Conservation (phyloP, 2,329 filamentous ascomycete species). For the Cryphonectria nitschkei region DNA sequence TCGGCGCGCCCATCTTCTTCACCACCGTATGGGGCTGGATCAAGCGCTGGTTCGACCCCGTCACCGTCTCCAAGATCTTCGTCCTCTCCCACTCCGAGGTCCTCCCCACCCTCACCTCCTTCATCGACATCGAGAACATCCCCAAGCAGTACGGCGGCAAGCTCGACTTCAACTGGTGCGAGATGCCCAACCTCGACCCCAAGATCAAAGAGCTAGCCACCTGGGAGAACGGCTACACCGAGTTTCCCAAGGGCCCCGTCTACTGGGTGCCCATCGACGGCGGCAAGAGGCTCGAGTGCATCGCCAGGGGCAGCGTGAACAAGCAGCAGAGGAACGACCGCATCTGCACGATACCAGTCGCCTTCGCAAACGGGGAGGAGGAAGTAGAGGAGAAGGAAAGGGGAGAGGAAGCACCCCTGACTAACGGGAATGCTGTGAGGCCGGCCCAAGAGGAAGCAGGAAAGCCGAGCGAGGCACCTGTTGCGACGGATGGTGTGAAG, state of each 20-base stretch:
- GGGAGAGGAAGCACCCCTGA: conserved; percentile 20
- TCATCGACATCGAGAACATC: conserved; percentile 82
- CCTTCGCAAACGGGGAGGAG: conserved; percentile 31
- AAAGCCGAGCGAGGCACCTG: conserved; percentile 21
- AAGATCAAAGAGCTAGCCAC: conserved; percentile 51
- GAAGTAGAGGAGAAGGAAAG: conserved; percentile 27
- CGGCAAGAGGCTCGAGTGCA: conserved; percentile 53
- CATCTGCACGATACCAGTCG: conserved; percentile 54
- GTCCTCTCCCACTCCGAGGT: conserved; percentile 78
- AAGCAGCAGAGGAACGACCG: conserved; percentile 50
- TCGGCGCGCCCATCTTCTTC: conserved; percentile 89
- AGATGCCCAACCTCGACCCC: conserved; percentile 73
- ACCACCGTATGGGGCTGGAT: conserved; percentile 93
- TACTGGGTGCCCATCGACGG: conserved; percentile 58
- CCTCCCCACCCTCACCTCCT: conserved; percentile 73
- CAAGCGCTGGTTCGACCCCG: conserved; percentile 93
- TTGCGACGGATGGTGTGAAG: conserved; percentile 22
- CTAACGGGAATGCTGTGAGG: conserved; percentile 20
- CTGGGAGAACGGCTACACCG: conserved; percentile 57
- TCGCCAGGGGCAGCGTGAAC: conserved; percentile 54
- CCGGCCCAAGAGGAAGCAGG: conserved; percentile 20
- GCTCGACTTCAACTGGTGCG: conserved; percentile 80
- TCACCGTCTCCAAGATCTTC: conserved; percentile 95
- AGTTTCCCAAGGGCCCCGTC: conserved; percentile 60
- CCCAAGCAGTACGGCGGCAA: conserved; percentile 89